phyloP scores from a whole-genome alignment of 148 eudicot species.

The Spergularia bocconei region DNA sequence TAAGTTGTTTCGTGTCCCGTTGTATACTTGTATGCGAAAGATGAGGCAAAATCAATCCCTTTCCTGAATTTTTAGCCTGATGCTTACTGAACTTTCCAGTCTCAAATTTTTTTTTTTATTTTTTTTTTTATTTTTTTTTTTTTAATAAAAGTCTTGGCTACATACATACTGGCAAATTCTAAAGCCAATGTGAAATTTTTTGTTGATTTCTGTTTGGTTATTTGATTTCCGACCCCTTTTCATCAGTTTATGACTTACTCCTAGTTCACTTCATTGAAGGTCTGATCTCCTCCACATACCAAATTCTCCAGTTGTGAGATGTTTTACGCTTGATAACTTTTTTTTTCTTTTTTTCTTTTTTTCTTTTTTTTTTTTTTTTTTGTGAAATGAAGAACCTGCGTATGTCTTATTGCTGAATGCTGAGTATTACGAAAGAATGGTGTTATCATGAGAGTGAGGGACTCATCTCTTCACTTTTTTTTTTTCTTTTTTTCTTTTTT shows the following conservation, averaged over 20 bases:
- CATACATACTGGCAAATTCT: background rate
- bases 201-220: background rate
- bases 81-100: background rate
- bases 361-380: no score
- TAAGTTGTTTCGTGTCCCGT: background rate
- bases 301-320: no score
- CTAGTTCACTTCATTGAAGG: background rate
- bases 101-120: no score
- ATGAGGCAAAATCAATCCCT: background rate
- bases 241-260: background rate
- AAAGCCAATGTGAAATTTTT: background rate
- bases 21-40: background rate
- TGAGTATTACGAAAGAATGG: no score
- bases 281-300: background rate
- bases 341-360: no score
- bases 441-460: no score
- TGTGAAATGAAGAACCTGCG: no score
- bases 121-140: no score
- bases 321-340: no score
- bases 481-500: no score
- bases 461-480: no score
- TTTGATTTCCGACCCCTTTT: background rate
- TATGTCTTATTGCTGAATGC: no score
- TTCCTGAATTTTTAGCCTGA: background rate
- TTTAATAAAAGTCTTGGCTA: background rate